Percentiles rank a stretch among this genome's conserved stretches.
Evolutionary conservation across 2,329 filamentous ascomycete species (phyloP).

Genomic region (Dothideomycetes sp.): DNA sequence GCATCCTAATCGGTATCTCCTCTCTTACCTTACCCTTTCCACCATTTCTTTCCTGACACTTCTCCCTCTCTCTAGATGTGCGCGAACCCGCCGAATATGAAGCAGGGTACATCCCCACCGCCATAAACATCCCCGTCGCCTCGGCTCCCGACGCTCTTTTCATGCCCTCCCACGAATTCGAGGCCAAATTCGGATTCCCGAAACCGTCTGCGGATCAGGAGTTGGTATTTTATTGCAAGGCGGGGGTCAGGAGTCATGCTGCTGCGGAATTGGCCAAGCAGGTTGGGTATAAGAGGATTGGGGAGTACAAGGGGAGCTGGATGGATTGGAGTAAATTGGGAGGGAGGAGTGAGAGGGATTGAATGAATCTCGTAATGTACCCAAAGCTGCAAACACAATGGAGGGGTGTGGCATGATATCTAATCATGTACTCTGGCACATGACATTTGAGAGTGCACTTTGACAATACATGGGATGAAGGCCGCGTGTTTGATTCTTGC

Average conservation of each 20-base stretch:
- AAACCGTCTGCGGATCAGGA: constrained; percentile 50
- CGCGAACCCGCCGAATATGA: constrained; percentile 63
- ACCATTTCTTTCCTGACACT: not conserved
- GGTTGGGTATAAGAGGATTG: constrained; percentile 63
- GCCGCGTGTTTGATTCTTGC: no score
- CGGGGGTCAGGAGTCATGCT: constrained; percentile 70
- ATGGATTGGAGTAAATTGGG: constrained; percentile 71
- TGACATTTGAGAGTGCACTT: no score
- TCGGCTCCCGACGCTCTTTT: constrained; percentile 72
- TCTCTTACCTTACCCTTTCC: not conserved
- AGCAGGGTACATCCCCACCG: constrained; percentile 64
- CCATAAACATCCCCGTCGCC: constrained; percentile 73
- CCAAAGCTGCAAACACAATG: no score
- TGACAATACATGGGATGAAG: not conserved
- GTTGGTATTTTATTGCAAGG: constrained; percentile 86
- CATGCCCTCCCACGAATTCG: constrained; percentile 67
- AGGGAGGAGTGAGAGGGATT: constrained; percentile 38
- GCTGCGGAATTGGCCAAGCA: constrained; percentile 69
- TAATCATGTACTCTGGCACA: no score
- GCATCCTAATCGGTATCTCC: constrained; percentile 23
- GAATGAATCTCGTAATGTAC: no score
- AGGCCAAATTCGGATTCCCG: constrained; percentile 68
- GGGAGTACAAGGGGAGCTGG: constrained; percentile 69
- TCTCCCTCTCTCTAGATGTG: constrained; percentile 43
- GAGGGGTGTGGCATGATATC: no score